Percentiles rank a stretch among this genome's conserved stretches.
These are phyloP conservation scores for Cucumis cinereus DNA, from an alignment of 306 rosid genomes.

Conservation along the genomic window DNA sequence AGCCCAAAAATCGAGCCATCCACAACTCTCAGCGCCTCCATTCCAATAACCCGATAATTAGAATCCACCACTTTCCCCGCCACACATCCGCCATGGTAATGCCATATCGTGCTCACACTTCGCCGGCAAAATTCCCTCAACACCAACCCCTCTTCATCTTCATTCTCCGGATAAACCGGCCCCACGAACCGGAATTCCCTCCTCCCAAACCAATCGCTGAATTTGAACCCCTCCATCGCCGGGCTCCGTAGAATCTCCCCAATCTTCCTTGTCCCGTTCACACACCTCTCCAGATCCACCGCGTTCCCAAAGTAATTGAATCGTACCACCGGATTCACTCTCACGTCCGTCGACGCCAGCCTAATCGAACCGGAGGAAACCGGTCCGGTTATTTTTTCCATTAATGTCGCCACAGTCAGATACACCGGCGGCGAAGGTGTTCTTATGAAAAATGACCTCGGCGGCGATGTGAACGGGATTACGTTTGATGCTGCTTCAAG, in stretches of 20 bases:
- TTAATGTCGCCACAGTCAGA: constrained; percentile 62
- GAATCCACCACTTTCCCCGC: constrained; percentile 73
- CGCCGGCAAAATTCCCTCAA: constrained; percentile 71
- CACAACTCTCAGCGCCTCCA: constrained; percentile 49
- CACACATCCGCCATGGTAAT: constrained; percentile 84
- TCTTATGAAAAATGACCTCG: constrained; percentile 33
- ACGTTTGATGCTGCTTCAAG: constrained; percentile 74
- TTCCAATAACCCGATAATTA: constrained; percentile 36
- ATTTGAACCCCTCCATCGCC: constrained; percentile 51
- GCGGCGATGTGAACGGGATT: constrained; percentile 44
- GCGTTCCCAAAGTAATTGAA: constrained; percentile 67
- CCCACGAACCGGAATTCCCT: constrained; percentile 59
- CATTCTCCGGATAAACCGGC: constrained; percentile 52
- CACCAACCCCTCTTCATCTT: background rate
- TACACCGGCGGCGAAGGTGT: constrained; percentile 38
- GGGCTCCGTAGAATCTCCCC: constrained; percentile 44
- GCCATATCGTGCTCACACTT: constrained; percentile 87
- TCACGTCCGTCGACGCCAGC: constrained; percentile 50
- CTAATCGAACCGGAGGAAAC: constrained; percentile 43
- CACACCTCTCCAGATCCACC: constrained; percentile 53
- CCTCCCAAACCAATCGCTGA: constrained; percentile 42
- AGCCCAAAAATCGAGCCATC: constrained; percentile 72
- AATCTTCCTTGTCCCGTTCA: constrained; percentile 55
- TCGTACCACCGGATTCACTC: constrained; percentile 47
- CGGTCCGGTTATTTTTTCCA: constrained; percentile 64